Evolutionary conservation across 1,284 basidiomycete species (phyloP).

Genomic region (Puccinia novopanici): DNA sequence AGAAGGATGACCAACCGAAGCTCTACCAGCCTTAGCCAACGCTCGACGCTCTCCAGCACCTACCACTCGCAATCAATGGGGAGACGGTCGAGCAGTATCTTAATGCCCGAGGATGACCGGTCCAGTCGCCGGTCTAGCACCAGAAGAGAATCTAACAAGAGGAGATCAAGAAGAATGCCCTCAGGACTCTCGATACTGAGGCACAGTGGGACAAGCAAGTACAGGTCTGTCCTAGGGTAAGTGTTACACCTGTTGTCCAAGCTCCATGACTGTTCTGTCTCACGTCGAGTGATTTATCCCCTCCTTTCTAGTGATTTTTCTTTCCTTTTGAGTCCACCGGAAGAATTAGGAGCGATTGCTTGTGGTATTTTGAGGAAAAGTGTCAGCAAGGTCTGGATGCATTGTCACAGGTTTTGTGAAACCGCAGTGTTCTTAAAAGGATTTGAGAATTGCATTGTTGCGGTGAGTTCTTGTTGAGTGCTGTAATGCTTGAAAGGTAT

Average conservation of each 20-base stretch:
- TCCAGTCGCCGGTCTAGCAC: constrained; percentile 33
- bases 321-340: constrained; percentile 47
- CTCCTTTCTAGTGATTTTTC: constrained; percentile 28
- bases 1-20: constrained; percentile 31
- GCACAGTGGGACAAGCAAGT: constrained; percentile 36
- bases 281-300: background rate
- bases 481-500: no score
- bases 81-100: constrained; percentile 39
- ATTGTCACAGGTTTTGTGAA: constrained; percentile 34
- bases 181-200: constrained; percentile 45
- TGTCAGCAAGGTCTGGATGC: constrained; percentile 43
- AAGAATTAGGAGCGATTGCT: constrained; percentile 43
- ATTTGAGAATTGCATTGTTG: constrained; percentile 43
- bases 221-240: constrained; percentile 37
- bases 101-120: constrained; percentile 24
- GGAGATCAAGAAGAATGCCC: constrained; percentile 49
- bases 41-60: constrained; percentile 40
- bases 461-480: constrained; percentile 20
- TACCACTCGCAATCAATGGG: constrained; percentile 32
- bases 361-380: constrained; percentile 46
- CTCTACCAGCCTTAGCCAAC: constrained; percentile 36
- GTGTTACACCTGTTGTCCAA: background rate
- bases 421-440: constrained; percentile 48
- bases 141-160: constrained; percentile 29
- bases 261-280: background rate